Percentiles rank a stretch among this genome's conserved stretches.
Conservation (phyloP, 805 yeast species). For the Yamadazyma scolyti region DNA sequence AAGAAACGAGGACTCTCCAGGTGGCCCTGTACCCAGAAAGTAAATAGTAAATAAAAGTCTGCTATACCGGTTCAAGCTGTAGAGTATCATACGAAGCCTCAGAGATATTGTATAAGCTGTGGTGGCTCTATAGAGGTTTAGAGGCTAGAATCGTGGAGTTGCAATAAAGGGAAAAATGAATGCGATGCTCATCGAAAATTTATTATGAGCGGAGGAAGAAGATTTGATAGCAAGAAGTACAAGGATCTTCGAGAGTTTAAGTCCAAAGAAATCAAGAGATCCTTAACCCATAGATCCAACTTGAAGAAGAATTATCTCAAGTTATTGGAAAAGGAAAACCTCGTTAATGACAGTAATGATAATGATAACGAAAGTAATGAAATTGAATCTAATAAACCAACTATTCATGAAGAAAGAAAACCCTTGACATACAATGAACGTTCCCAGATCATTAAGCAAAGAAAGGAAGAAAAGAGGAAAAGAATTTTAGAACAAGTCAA, state of each 20-base stretch:
- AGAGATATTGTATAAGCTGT: too few relatives aligned
- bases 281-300: slow-evolving; percentile 76
- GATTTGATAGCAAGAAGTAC: slow-evolving; percentile 14
- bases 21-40: slow-evolving; percentile 71
- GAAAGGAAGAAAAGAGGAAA: slow-evolving; percentile 40
- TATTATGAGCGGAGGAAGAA: slow-evolving; percentile 6
- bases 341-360: slow-evolving; percentile 15
- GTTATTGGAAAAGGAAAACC: slow-evolving; percentile 56
- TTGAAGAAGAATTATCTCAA: slow-evolving; percentile 80
- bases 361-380: slow-evolving; percentile 17
- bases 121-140: too few relatives aligned
- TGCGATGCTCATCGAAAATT: slow-evolving; percentile 12
- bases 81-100: too few relatives aligned
- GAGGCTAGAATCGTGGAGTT: too few relatives aligned
- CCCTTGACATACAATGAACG: slow-evolving; percentile 37
- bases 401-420: slow-evolving; percentile 1
- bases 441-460: slow-evolving; percentile 42
- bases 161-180: neutral
- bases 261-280: slow-evolving; percentile 67
- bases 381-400: slow-evolving; percentile 24
- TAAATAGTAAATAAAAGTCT: too few relatives aligned
- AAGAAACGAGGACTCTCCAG: slow-evolving; percentile 77
- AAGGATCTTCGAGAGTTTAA: slow-evolving; percentile 37
- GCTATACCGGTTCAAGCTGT: too few relatives aligned
- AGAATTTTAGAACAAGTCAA: slow-evolving; percentile 38